Evolutionary conservation across 768 basidiomycete species (phyloP).

Genomic region (Amanita brunnescens): DNA sequence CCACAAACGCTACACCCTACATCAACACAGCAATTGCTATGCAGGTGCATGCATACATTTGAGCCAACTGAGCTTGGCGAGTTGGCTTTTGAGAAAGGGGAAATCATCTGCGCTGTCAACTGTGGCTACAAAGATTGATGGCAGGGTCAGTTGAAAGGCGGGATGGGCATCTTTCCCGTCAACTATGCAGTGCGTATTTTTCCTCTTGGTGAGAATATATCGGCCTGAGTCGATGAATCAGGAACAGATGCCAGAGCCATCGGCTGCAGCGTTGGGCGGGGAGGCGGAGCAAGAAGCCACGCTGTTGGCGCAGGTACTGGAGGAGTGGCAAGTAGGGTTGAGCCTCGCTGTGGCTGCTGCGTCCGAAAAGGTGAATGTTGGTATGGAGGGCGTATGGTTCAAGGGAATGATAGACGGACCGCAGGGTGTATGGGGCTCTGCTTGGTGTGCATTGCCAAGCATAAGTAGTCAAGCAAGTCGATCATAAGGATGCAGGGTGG

Average conservation of each 20-base stretch:
- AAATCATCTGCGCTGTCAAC: conserved; percentile 91
- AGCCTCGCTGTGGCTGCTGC: conserved; percentile 76
- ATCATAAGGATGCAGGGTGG: background rate
- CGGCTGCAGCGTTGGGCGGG: conserved; percentile 58
- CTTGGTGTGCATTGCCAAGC: conserved; percentile 50
- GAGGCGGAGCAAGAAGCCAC: conserved; percentile 85
- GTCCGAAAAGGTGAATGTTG: conserved; percentile 32
- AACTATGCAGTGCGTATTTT: conserved; percentile 79
- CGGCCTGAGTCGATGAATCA: conserved; percentile 19
- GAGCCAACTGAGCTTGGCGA: conserved; percentile 84
- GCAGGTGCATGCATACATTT: conserved; percentile 85
- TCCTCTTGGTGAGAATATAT: background rate
- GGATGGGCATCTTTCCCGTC: conserved; percentile 93
- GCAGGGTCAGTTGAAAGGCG: conserved; percentile 83
- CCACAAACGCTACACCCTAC: no score
- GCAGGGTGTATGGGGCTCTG: conserved; percentile 62
- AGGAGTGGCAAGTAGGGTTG: conserved; percentile 87
- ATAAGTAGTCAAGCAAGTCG: conserved; percentile 35
- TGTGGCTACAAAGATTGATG: conserved; percentile 96
- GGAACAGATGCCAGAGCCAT: conserved; percentile 85
- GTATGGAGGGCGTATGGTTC: conserved; percentile 43
- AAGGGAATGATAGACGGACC: conserved; percentile 51
- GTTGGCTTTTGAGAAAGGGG: conserved; percentile 85
- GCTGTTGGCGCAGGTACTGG: conserved; percentile 80
- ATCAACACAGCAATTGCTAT: conserved; percentile 64